Base-by-base conservation (phyloP, 192 early-diverging fungal genomes). In the Linnemannia elongata region DNA sequence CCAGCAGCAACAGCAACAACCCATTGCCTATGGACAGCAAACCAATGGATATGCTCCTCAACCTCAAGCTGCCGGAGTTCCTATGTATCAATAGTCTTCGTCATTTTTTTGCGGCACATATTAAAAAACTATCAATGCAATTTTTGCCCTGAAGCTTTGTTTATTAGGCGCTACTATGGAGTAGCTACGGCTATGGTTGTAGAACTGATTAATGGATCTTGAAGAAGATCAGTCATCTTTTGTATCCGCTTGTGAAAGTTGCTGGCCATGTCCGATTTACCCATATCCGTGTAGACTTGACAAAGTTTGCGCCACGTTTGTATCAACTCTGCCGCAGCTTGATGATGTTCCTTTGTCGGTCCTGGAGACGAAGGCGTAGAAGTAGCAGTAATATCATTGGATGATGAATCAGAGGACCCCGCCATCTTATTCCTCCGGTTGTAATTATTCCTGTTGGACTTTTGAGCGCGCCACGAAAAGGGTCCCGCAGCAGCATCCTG, bases 271-370 rank as follows among this genome's bases (percentile, higher is more conserved):
- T 87, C 80, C 24, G 57, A 39, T 63, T 78, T 87, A 30, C 85
- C 79, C 85, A 87, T 87, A 52, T 87, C 80, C n/a, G 4, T 55
- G 44, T 78, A 87, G 44, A 81, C 79, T 35, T 87, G 79, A 1
- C 33, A 30, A 13, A 81, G 44, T 45, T 70, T 81, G 6, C 60
- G 39, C 85, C 75, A 81, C 3, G 85, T 87, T 44, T 44, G 41
- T 24, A 81, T 44, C 8, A 87, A 54, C 15, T 66, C 76, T 6
- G 15, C 20, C 6, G 76, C 79, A 17, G 71, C 60, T 12, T 68
- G 55, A 35, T 20, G 57, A 63, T 87, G 72, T 24, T 74, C 85
- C 15, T 72, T n/a, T 1, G 76, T 77, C 17, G 79, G 55, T 47
- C 18, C 13, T 38, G 70, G 24, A 44, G 30, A 22, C 3, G 41